phyloP scores from a whole-genome alignment of 2,329 filamentous ascomycete genomes.

The Verticillium isaacii region DNA sequence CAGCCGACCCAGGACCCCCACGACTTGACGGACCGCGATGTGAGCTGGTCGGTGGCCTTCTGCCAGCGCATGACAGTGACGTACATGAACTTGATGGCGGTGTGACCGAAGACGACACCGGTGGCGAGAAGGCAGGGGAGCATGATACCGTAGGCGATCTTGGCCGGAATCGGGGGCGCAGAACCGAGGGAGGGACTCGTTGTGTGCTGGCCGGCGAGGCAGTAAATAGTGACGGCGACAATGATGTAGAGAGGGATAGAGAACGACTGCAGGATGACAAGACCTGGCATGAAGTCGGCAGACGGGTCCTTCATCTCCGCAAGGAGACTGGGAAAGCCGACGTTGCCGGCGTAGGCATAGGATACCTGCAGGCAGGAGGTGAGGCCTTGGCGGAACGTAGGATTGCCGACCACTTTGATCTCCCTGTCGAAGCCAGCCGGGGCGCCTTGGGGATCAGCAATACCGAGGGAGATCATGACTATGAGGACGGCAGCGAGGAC shows the following conservation, averaged over 20 bases:
- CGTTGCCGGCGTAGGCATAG: constrained; percentile 32
- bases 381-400: constrained; percentile 24
- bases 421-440: constrained; percentile 20
- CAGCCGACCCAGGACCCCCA: constrained; percentile 29
- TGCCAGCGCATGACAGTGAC: constrained; percentile 26
- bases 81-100: constrained; percentile 28
- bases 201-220: constrained; percentile 23
- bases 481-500: constrained; percentile 29
- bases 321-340: constrained; percentile 29
- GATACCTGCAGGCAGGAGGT: constrained; percentile 27
- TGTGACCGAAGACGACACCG: constrained; percentile 26
- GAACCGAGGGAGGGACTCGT: constrained; percentile 28
- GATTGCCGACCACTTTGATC: constrained; percentile 13
- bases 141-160: constrained; percentile 26
- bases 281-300: constrained; percentile 23
- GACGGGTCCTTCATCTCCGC: constrained; percentile 27
- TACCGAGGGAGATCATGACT: constrained; percentile 29
- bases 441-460: constrained; percentile 22
- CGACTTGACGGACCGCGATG: constrained; percentile 23
- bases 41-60: constrained; percentile 26
- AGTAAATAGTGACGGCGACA: constrained; percentile 25
- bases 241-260: constrained; percentile 26
- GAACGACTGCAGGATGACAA: constrained; percentile 25
- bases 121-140: constrained; percentile 23
- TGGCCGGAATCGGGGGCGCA: constrained; percentile 23